Evolutionary conservation across 441 rosid species (phyloP).

Genomic region (Manihot esculenta): DNA sequence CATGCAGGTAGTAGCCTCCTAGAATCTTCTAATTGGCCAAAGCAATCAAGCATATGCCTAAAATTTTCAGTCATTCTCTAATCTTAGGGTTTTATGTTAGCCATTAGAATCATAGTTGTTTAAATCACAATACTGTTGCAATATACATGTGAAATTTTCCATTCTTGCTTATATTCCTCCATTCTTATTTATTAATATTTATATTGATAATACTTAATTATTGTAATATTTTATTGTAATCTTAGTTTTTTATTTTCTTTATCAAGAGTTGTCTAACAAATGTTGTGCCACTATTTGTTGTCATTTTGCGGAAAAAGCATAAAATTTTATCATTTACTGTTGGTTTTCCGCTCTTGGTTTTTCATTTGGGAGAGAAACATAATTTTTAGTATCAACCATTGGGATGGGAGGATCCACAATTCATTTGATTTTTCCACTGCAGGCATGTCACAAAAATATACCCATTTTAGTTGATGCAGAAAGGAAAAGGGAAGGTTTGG

Average conservation of each 20-base stretch:
- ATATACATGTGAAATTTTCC: slow-evolving; percentile 2
- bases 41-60: background rate
- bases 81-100: background rate
- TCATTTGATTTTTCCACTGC: slow-evolving; percentile 40
- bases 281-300: background rate
- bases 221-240: no score
- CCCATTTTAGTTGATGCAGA: slow-evolving; percentile 77
- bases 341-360: background rate
- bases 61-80: background rate
- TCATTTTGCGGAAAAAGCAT: background rate
- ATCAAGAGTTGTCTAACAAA: no score
- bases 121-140: background rate
- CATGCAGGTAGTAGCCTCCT: background rate
- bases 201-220: no score
- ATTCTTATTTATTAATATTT: no score
- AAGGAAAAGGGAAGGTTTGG: slow-evolving; percentile 62
- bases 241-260: no score
- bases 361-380: background rate
- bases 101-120: background rate
- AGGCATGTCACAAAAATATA: slow-evolving; percentile 71
- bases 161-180: background rate
- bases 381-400: slow-evolving; percentile 17
- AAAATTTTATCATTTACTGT: slow-evolving; percentile 14
- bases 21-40: background rate
- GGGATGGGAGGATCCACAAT: slow-evolving; percentile 13